phyloP scores from a whole-genome alignment of 345 rosid species.

The Arabis alpina region DNA sequence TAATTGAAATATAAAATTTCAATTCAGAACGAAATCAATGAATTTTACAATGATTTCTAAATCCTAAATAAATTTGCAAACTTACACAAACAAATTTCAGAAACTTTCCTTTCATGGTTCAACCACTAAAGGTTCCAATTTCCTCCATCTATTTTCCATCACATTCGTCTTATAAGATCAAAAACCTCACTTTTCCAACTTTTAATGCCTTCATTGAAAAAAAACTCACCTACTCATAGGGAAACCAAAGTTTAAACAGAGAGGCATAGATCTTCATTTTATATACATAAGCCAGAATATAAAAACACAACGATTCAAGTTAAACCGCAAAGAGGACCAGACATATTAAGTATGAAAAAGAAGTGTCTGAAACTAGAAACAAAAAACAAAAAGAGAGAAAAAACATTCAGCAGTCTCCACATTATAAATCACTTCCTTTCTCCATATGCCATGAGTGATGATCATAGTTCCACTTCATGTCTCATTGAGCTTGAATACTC shows the following conservation, averaged over 20 bases:
- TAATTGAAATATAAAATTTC: too few species aligned
- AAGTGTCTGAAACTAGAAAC: slow-evolving; percentile 25
- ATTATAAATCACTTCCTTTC: slow-evolving; percentile 22
- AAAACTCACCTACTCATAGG: not conserved
- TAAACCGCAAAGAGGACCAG: not conserved
- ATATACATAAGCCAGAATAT: slow-evolving; percentile 28
- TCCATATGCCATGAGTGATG: slow-evolving; percentile 28
- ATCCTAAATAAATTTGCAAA: too few species aligned
- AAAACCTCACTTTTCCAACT: not conserved
- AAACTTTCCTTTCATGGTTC: too few species aligned
- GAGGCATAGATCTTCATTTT: slow-evolving; percentile 1
- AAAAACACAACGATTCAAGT: slow-evolving; percentile 24
- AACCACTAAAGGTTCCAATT: too few species aligned
- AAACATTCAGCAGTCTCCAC: not conserved
- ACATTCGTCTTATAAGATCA: not conserved
- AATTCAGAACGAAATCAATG: too few species aligned
- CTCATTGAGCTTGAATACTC: slow-evolving; percentile 17
- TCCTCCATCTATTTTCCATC: too few species aligned
- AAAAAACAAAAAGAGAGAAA: not conserved
- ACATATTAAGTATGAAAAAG: not conserved
- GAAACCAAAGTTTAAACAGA: not conserved
- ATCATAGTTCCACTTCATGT: slow-evolving; percentile 15
- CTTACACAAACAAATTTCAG: too few species aligned
- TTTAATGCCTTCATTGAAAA: not conserved
- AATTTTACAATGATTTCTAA: too few species aligned